Evolutionary conservation across 1,284 basidiomycete genomes (phyloP).

Genomic region (Heimioporus retisporus): DNA sequence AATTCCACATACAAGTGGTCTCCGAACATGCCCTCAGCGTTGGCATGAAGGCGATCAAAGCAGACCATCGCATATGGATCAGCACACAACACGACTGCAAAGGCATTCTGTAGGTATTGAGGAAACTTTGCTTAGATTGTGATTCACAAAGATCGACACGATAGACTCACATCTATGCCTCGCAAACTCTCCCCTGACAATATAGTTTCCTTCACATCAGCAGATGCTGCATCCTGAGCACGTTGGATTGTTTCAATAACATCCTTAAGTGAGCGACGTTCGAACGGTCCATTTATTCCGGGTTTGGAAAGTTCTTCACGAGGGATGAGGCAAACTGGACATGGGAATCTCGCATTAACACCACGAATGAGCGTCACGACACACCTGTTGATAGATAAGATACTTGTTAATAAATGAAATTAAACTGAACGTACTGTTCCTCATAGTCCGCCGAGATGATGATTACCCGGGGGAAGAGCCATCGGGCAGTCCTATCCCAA

Average conservation of each 20-base stretch:
- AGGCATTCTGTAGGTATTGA: no score
- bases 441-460: slow-evolving; percentile 32
- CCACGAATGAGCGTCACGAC: slow-evolving; percentile 19
- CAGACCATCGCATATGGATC: no score
- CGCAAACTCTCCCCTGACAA: no score
- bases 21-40: no score
- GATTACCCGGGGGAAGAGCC: slow-evolving; percentile 18
- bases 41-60: no score
- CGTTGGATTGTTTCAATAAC: background rate
- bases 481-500: slow-evolving; percentile 1
- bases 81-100: no score
- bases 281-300: background rate
- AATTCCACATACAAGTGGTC: no score
- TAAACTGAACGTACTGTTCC: slow-evolving; percentile 29
- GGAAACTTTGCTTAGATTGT: no score
- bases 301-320: slow-evolving; percentile 3
- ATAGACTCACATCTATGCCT: no score
- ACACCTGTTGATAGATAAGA: slow-evolving; percentile 7
- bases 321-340: slow-evolving; percentile 19
- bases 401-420: background rate
- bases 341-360: slow-evolving; percentile 17
- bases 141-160: no score
- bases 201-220: no score
- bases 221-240: no score
- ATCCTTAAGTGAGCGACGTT: background rate